A percentile compares a stretch with the other conserved stretches of the same genome.
Conservation (phyloP, 192 early-diverging fungal species). For the Coemansia furcata region DNA sequence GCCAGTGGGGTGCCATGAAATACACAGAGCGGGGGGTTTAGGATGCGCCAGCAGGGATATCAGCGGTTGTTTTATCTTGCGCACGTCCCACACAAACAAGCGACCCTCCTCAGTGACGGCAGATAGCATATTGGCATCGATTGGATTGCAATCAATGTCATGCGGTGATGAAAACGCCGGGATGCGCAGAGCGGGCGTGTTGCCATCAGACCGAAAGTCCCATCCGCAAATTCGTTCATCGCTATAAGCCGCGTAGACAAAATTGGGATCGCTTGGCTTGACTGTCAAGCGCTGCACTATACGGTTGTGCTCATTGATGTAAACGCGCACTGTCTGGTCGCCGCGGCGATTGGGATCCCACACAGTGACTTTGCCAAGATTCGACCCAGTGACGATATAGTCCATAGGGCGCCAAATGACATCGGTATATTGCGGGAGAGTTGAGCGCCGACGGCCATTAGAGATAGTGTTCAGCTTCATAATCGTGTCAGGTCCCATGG, state of each 20-base stretch:
- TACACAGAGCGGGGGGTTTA: conserved; percentile 19
- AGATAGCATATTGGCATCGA: conserved; percentile 26
- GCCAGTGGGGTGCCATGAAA: conserved; percentile 52
- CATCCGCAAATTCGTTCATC: conserved; percentile 30
- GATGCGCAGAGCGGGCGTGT: conserved; percentile 16
- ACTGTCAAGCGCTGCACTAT: conserved; percentile 36
- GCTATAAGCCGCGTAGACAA: conserved; percentile 38
- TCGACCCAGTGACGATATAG: conserved; percentile 41
- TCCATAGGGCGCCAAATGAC: conserved; percentile 48
- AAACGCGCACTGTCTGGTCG: conserved; percentile 29
- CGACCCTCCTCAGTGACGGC: conserved; percentile 39
- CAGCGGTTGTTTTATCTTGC: conserved; percentile 9
- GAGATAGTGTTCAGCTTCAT: conserved; percentile 3
- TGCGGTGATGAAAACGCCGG: conserved; percentile 9
- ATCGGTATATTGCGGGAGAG: conserved; percentile 32
- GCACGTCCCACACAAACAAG: conserved; percentile 32
- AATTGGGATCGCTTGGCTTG: conserved; percentile 38
- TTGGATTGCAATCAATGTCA: conserved; percentile 48
- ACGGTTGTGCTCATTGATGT: conserved; percentile 14
- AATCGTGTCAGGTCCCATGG: conserved; percentile 28
- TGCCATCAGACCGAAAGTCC: conserved; percentile 29
- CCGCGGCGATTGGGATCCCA: conserved; percentile 39
- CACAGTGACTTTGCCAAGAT: conserved; percentile 33
- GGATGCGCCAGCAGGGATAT: conserved; percentile 25
- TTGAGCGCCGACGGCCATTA: conserved; percentile 22